These are phyloP conservation scores for Tubosaeta sp. DNA, from an alignment of 768 basidiomycete species.

Conservation along the genomic window DNA sequence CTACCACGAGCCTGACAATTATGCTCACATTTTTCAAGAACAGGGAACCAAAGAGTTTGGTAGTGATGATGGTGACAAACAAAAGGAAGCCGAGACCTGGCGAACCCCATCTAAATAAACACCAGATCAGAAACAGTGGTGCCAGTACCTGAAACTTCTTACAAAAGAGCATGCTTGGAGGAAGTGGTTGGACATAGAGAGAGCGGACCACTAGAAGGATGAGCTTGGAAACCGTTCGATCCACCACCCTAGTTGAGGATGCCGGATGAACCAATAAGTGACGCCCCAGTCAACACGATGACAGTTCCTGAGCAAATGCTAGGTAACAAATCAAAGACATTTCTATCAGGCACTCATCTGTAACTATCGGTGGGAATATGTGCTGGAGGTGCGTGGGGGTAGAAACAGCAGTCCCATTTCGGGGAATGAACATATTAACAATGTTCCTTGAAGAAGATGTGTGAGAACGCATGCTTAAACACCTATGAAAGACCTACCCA, in stretches of 20 bases:
- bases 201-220: constrained; percentile 66
- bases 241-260: too few relatives aligned
- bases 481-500: too few relatives aligned
- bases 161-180: constrained; percentile 67
- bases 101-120: constrained; percentile 65
- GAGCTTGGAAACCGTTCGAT: constrained; percentile 61
- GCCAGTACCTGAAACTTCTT: constrained; percentile 15
- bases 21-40: constrained; percentile 81
- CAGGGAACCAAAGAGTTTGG: constrained; percentile 82
- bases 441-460: too few relatives aligned
- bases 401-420: constrained; percentile 78
- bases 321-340: too few relatives aligned
- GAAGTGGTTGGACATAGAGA: constrained; percentile 65
- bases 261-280: constrained; percentile 70
- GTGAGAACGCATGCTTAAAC: too few relatives aligned
- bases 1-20: constrained; percentile 72
- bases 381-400: constrained; percentile 53
- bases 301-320: constrained; percentile 53
- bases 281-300: constrained; percentile 75
- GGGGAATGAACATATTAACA: constrained; percentile 71
- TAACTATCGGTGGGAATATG: constrained; percentile 78
- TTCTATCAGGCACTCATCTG: too few relatives aligned
- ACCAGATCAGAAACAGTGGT: background rate
- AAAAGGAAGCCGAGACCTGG: constrained; percentile 82
- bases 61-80: constrained; percentile 70